Percentiles rank a stretch among this genome's conserved stretches.
phyloP scores from a whole-genome alignment of 768 basidiomycete genomes.

The Russula dissimulans region DNA sequence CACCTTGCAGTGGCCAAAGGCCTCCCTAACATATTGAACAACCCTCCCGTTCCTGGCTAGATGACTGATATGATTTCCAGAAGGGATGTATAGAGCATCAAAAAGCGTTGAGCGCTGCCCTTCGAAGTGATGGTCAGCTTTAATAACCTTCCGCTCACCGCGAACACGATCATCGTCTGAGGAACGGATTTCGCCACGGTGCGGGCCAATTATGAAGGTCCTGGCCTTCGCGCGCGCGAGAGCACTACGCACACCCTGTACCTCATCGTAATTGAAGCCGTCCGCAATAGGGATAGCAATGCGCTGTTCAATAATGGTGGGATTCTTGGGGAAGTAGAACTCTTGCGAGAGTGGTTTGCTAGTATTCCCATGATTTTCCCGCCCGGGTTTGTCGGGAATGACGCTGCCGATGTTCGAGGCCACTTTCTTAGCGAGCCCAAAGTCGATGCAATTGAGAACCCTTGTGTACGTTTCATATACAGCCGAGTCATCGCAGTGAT shows the following conservation, averaged over 20 bases:
- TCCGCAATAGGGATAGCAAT: conserved; percentile 72
- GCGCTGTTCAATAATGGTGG: conserved; percentile 55
- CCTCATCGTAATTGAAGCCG: conserved; percentile 56
- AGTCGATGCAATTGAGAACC: conserved; percentile 63
- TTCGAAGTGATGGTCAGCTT: conserved; percentile 66
- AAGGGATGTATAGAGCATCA: conserved; percentile 73
- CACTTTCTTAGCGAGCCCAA: conserved; percentile 60
- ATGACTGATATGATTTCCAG: conserved; percentile 53
- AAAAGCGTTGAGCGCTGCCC: conserved; percentile 76
- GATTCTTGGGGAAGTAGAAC: conserved; percentile 43
- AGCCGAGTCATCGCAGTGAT: conserved; percentile 67
- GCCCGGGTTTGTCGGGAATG: conserved; percentile 42
- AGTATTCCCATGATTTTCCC: conserved; percentile 49
- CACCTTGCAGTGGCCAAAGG: conserved; percentile 79
- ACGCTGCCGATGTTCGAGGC: conserved; percentile 56
- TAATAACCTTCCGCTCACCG: conserved; percentile 26
- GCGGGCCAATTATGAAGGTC: conserved; percentile 55
- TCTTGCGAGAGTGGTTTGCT: conserved; percentile 51
- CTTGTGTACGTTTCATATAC: conserved; percentile 64
- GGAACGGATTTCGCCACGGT: conserved; percentile 45
- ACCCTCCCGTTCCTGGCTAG: conserved; percentile 56
- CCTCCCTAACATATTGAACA: conserved; percentile 78
- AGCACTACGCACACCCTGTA: conserved; percentile 47
- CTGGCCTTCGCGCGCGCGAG: conserved; percentile 46
- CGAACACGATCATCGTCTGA: conserved; percentile 23